Evolutionary conservation across 176 grass and related monocot genomes (phyloP), one percentile per base, ranked within the genome.

Genomic region (Triticum timopheevii): DNA sequence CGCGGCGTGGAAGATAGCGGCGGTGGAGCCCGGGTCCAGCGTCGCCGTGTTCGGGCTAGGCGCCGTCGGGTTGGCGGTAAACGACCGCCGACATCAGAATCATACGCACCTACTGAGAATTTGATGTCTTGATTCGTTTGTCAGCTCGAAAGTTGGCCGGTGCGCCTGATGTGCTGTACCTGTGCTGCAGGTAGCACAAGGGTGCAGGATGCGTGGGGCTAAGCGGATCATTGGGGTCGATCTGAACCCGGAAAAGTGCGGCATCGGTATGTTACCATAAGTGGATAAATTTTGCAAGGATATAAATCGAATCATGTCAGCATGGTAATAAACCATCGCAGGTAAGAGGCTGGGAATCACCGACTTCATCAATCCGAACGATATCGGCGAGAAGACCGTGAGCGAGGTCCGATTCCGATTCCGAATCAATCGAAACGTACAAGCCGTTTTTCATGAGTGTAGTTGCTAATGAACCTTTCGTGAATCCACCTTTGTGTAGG

Each of bases 31-130:
- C 11, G 87, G 94, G 7, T 90, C 94, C 1, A 90, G 73, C 2
- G 94, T 96, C 0, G 92, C 89, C 3, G 84, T 91, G 33, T 96
- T 96, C 3, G 89, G 94, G 17, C 47, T 96, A 9, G 94, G 94
- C 65, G 73, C 82, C 52, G 91, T 96, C 15, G 91, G 91, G 31
- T 69, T 95, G 84, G 95, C 93, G 80, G 95, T 98, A 97, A 44
- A 44, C 20, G 61, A 6, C 4, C 1, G 45, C 4, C 45, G 12
- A 49, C 45, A 1, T 13, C 13, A 4, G 47, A 50, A 50, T 50
- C 47, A 50, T 49, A 3, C 10, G 0, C 42, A 11, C 42, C 47
- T 15, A 15, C 47, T 49, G 2, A 49, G 2, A 54, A 19, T 54
- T 17, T 54, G 15, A 19, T 7, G 5, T 5, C 16, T 40, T 54